A percentile compares a stretch with the other conserved stretches of the same genome.
Conservation (phyloP, 257 asterid species). For the Gentiana macrophylla region DNA sequence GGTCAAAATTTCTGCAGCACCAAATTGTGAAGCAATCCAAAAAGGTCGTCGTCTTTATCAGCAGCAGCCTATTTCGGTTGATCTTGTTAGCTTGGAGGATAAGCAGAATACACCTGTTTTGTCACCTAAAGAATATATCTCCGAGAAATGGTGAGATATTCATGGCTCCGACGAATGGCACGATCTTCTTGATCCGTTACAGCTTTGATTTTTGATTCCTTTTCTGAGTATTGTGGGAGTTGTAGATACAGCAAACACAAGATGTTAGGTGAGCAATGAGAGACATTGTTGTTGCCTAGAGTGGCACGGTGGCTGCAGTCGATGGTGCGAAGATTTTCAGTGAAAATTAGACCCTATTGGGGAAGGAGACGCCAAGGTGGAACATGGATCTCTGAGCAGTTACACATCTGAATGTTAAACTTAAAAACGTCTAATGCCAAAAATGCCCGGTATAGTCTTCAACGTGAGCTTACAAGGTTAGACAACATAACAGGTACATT, state of each 20-base stretch:
- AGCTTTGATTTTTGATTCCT: constrained; percentile 46
- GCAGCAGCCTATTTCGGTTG: background rate
- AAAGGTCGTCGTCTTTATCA: background rate
- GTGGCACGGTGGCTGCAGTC: constrained; percentile 64
- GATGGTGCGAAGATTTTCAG: constrained; percentile 78
- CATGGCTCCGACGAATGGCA: constrained; percentile 59
- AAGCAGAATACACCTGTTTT: constrained; percentile 1
- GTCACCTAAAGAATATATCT: constrained; percentile 58
- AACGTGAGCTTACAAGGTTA: constrained; percentile 64
- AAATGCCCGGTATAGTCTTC: constrained; percentile 59
- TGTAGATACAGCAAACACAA: constrained; percentile 39
- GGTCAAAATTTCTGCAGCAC: background rate
- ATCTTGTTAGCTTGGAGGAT: constrained; percentile 1
- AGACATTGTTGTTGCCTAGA: constrained; percentile 68
- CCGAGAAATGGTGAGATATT: constrained; percentile 42
- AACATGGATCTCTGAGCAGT: constrained; percentile 67
- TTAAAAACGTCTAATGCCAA: constrained; percentile 57
- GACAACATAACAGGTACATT: constrained; percentile 60
- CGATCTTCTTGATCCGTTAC: constrained; percentile 53
- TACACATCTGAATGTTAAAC: constrained; percentile 46
- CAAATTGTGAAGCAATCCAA: constrained; percentile 2
- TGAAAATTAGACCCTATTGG: constrained; percentile 48
- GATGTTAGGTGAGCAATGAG: constrained; percentile 58
- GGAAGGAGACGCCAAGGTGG: constrained; percentile 48
- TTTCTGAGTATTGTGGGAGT: constrained; percentile 65